Evolutionary conservation across 1,284 basidiomycete species (phyloP), one percentile per base, ranked within the genome.

Genomic region (Porphyrellus sp.): DNA sequence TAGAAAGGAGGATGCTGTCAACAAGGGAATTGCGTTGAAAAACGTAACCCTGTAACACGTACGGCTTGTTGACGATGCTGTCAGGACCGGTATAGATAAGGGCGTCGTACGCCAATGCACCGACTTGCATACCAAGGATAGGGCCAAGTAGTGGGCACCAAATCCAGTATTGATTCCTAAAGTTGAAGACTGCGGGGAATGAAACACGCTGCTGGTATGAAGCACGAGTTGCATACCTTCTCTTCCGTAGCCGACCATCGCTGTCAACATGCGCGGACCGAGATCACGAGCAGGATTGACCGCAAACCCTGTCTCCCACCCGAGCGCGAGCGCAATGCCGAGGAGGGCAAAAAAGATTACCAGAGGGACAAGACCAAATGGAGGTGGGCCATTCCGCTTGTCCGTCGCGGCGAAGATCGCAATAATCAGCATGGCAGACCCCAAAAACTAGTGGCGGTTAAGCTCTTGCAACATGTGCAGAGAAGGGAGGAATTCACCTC

Each of bases 141-240:
- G 83, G 79, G 2, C 70, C 84, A 35, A 87, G 67, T 12, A 83
- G 57, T 13, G 85, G 80, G 59, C 83, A 84, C 89, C 89, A 91
- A 15, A 89, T 54, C 86, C 86, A 91, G 63, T 89, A 91, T 55
- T 86, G 84, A 60, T 74, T 77, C 53, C 77, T 71, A 58, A 72
- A 78, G 25, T 72, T 63, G 61, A 77, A 78, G 6, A 79, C 78
- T 76, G 42, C 18, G 16, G 15, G 20, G 24, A 24, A 23, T 55
- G 33, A 60, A 35, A 25, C 12, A 18, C 3, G 21, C 5, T 23
- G 8, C 28, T 9, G 6, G 33, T 20, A 23, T 11, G 15, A 35
- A 18, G 47, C 6, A 25, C 7, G 24, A 37, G 13, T 35, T 38
- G 38, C 65, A 31, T 54, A 74, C 75, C 76, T 53, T 71, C 72